Evolutionary conservation across 2,329 filamentous ascomycete species (phyloP).

Genomic region (Bisporella sp.): DNA sequence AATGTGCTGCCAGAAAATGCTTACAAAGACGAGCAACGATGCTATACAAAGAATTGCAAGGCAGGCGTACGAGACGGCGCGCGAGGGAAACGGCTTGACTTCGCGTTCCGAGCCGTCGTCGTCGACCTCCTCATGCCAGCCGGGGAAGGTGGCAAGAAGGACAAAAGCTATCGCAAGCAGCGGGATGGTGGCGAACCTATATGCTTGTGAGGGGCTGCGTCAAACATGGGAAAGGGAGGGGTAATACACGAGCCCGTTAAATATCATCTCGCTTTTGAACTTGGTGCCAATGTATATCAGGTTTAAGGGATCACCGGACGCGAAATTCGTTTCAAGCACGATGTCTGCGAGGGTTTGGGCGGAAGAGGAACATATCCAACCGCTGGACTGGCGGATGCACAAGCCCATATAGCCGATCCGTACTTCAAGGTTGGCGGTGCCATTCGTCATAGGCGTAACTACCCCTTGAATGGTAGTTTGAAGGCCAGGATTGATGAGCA

Average conservation of each 20-base stretch:
- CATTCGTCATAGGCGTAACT: neutral
- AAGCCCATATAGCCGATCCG: conserved; percentile 7
- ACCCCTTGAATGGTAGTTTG: conserved; percentile 4
- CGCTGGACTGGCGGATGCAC: conserved; percentile 4
- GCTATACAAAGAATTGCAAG: conserved; percentile 1
- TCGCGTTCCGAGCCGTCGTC: conserved; percentile 59
- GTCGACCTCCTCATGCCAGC: conserved; percentile 8
- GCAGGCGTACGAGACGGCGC: conserved; percentile 27
- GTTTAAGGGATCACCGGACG: conserved; percentile 7
- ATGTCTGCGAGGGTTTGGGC: conserved; percentile 2
- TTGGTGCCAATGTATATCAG: conserved; percentile 7
- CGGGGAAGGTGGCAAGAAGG: conserved; percentile 8
- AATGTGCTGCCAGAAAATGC: conserved; percentile 8
- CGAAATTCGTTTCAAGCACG: neutral
- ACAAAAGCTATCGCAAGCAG: conserved; percentile 3
- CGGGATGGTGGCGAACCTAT: conserved; percentile 5
- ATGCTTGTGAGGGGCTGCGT: neutral
- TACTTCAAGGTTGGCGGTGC: conserved; percentile 4
- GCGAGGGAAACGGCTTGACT: conserved; percentile 84
- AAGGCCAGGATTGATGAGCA: neutral
- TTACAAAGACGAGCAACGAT: conserved; percentile 7
- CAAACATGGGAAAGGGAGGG: neutral
- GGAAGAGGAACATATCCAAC: conserved; percentile 9
- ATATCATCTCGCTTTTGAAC: conserved; percentile 7
- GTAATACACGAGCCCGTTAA: conserved; percentile 9